These are phyloP conservation scores for Candida krabiensis DNA, from an alignment of 805 yeast species.

Conservation along the genomic window DNA sequence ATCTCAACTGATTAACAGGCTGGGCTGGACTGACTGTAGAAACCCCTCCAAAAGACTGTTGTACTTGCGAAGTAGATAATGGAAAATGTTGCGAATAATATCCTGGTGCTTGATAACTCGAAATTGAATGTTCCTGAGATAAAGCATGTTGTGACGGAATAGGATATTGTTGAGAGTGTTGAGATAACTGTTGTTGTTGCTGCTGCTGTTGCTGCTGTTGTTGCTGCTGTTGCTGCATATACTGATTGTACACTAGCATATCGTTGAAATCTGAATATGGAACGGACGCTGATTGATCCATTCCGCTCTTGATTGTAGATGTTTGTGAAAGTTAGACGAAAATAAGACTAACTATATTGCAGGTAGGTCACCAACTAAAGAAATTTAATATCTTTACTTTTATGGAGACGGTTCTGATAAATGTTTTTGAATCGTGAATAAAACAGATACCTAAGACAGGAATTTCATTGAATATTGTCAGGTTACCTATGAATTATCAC, in stretches of 20 bases:
- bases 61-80: not conserved
- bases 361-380: too few relatives aligned
- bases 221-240: conserved; percentile 3
- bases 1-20: not conserved
- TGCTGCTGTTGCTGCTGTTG: conserved; percentile 9
- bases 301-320: not conserved
- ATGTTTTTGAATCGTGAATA: too few relatives aligned
- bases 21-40: not conserved
- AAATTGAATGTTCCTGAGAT: conserved; percentile 1
- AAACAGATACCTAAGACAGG: too few relatives aligned
- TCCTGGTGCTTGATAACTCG: conserved; percentile 4
- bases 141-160: not conserved
- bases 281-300: conserved; percentile 12
- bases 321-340: not conserved
- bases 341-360: too few relatives aligned
- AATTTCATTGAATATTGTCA: too few relatives aligned
- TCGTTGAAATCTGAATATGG: conserved; percentile 17
- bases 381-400: too few relatives aligned
- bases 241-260: conserved; percentile 4
- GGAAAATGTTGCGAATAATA: conserved; percentile 4
- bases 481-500: too few relatives aligned
- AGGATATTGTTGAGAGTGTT: conserved; percentile 5
- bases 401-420: too few relatives aligned
- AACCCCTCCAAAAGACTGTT: too few relatives aligned
- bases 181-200: conserved; percentile 4